A percentile compares a stretch with the other conserved stretches of the same genome.
These are phyloP conservation scores for Arthrobotrys megalospora DNA, from an alignment of 2,329 filamentous ascomycete genomes.

Conservation along the genomic window DNA sequence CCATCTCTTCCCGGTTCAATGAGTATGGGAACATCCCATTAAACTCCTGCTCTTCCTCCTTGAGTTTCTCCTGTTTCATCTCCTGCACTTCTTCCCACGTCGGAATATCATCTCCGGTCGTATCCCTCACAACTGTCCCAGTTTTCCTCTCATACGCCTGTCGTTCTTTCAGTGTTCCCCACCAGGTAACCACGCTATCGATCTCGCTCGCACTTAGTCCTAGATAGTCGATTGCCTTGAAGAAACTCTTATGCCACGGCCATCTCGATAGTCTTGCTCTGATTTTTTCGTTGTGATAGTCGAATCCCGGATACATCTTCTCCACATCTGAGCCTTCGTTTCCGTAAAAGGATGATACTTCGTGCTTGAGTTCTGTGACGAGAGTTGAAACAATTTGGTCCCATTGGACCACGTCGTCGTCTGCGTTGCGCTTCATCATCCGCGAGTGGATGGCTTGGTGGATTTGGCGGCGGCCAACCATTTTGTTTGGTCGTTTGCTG, in stretches of 20 bases:
- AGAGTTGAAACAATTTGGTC: constrained; percentile 60
- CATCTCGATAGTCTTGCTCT: constrained; percentile 62
- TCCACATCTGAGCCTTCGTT: constrained; percentile 62
- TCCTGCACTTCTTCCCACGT: constrained; percentile 57
- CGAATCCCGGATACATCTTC: constrained; percentile 63
- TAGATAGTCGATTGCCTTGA: constrained; percentile 63
- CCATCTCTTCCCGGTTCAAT: constrained; percentile 43
- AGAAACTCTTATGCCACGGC: constrained; percentile 62
- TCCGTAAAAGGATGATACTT: constrained; percentile 63
- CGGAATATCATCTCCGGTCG: constrained; percentile 59
- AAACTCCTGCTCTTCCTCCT: constrained; percentile 33
- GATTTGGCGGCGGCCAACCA: constrained; percentile 60
- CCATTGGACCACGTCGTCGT: constrained; percentile 61
- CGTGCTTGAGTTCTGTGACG: constrained; percentile 62
- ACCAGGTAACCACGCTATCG: constrained; percentile 63
- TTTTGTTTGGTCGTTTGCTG: constrained; percentile 30
- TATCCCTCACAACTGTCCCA: constrained; percentile 47
- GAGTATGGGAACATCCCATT: constrained; percentile 38
- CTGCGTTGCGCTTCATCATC: constrained; percentile 61
- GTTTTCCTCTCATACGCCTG: constrained; percentile 37
- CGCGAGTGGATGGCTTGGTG: constrained; percentile 61
- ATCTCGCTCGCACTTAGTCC: constrained; percentile 62
- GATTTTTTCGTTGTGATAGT: constrained; percentile 62
- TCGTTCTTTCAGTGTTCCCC: constrained; percentile 61
- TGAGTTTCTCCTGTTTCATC: constrained; percentile 44